Base-by-base conservation (phyloP, 257 asterid species). In the Parsonsia alboflavescens region DNA sequence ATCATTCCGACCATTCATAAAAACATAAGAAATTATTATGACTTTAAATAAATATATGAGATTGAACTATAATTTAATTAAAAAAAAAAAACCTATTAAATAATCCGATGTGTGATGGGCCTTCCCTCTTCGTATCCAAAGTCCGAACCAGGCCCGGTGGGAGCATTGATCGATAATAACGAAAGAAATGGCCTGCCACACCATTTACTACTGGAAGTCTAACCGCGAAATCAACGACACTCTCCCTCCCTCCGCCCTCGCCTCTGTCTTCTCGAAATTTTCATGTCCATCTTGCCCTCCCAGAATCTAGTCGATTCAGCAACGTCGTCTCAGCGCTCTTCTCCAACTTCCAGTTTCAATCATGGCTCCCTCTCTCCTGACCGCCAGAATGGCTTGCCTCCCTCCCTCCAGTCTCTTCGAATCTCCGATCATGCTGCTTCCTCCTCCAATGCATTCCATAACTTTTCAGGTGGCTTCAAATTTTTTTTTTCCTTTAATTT, bases 251-350 rank as follows among this genome's bases (percentile, higher is more conserved):
- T 7, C 7, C 2, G 2, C 69, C 33, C 48, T 36, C 48, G 7
- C 30, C 41, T 49, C 5, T 33, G 39, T 33, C 70, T 39, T 42
- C 8, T 16, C 28, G 42, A 62, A 42, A 57, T 16, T 90, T 93
- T 91, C 90, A 93, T 93, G 98, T 91, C 97, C 98, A 87, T 88
- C 91, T 84, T 78, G 96, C 89, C 96, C 78, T 76, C 85, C 67
- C 79, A 77, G 77, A 88, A 84, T 82, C 88, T 58, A 58, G 58
- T 50, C 49, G 86, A 72, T 83, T 81, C 93, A 79, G 52, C 88
- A 28, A 78, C 91, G 15, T 76, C 88, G 15, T 76, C 88, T 6
- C 68, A 88, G 71, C 85, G 50, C 70, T 84, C 59, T 16, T 68
- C 71, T 21, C 75, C 48, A 72, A 17, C 75, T 63, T 73, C 80